phyloP scores from a whole-genome alignment of 164 flowering plant species.

The Stephania japonica region DNA sequence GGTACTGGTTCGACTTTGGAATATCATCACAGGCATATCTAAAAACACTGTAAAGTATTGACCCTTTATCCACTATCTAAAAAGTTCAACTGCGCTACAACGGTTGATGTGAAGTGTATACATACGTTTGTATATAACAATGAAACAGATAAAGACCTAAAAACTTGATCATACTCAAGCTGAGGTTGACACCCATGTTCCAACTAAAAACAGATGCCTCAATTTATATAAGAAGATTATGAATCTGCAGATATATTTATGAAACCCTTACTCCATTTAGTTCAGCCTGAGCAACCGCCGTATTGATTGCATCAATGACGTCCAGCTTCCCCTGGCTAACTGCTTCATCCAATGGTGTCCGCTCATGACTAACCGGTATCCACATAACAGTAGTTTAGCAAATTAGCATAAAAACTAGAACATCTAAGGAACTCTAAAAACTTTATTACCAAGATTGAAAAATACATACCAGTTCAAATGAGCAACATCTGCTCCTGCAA shows the following conservation, averaged over 20 bases:
- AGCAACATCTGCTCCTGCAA: slow-evolving; percentile 64
- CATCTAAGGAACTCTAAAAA: neutral
- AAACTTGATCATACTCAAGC: neutral
- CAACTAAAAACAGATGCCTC: neutral
- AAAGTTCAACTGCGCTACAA: neutral
- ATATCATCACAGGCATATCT: neutral
- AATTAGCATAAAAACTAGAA: neutral
- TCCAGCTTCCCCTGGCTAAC: slow-evolving; percentile 61
- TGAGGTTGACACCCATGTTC: neutral
- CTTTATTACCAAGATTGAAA: neutral
- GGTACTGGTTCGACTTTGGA: no score
- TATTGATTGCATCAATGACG: slow-evolving; percentile 62
- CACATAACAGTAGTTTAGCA: slow-evolving; percentile 8
- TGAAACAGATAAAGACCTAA: neutral
- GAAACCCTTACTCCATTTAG: slow-evolving; percentile 43
- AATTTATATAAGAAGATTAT: neutral
- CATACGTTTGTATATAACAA: neutral
- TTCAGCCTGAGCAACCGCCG: slow-evolving; percentile 53
- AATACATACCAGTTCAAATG: slow-evolving; percentile 56
- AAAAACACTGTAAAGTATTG: neutral
- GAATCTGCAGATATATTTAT: neutral
- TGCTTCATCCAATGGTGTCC: slow-evolving; percentile 85
- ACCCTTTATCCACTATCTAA: neutral
- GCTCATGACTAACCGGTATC: slow-evolving; percentile 53
- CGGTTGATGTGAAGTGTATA: neutral